Base-by-base conservation (phyloP, 2,329 filamentous ascomycete genomes). In the Acrocalymma vagum region DNA sequence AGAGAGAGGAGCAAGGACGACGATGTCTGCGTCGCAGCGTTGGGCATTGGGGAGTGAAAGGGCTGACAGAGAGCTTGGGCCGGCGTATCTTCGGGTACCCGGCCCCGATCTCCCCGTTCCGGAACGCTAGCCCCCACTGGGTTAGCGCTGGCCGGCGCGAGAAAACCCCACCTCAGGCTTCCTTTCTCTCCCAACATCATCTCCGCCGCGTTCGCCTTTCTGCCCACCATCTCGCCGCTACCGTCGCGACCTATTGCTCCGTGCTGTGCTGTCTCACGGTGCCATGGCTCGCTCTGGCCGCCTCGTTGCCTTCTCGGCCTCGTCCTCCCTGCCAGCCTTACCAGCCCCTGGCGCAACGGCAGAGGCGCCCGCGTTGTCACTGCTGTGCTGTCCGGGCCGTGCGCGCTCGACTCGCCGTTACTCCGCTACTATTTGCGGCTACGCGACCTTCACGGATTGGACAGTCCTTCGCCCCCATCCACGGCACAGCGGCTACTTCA, bases 401-500 rank as follows among this genome's bases (percentile, higher is more conserved):
- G 64, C 65, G 40, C 57, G 39, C 62, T 55, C 51, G 52, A 46
- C 58, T 66, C 53, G 58, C 57, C 57, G 58, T 57, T 65, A 61
- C 60, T 58, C 57, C 57, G 58, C 58, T 65, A 61, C 60, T 66
- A 66, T 62, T 67, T 64, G 62, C 53, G 63, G 66, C 60, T 67
- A 69, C 65, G 67, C 66, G 65, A 67, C 58, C 44, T 33, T 60
- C 63, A 66, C 58, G 63, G 65, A 70, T 70, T 69, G 66, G 67
- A 67, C 50, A 42, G 60, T n/a, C 58, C 55, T 60, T 57, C 54
- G 65, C 66, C 65, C 63, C 66, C 61, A 63, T 57, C 51, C 53
- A 61, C 51, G 56, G 53, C 55, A 63, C 65, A 69, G 67, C 67
- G 67, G 65, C 65, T 71, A 69, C 57, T 45, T 61, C 55, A 54